These are phyloP conservation scores for Tolypocladium nubicola DNA, from an alignment of 2,329 filamentous ascomycete species.

Conservation along the genomic window DNA sequence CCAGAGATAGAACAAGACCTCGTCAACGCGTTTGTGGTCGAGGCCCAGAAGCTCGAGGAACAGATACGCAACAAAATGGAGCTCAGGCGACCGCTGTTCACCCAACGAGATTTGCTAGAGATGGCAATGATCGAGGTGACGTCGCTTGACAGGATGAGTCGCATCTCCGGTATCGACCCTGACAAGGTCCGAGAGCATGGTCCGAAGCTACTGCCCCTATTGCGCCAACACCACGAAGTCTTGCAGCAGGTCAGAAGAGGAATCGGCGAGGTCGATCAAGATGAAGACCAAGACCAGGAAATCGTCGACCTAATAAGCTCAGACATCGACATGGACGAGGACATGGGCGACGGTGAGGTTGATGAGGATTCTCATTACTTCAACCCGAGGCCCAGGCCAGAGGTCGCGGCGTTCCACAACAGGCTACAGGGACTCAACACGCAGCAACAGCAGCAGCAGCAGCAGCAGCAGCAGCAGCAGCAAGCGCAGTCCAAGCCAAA, in stretches of 20 bases:
- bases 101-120: conserved; percentile 56
- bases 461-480: conserved; percentile 8
- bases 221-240: conserved; percentile 34
- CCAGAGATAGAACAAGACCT: conserved; percentile 51
- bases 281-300: conserved; percentile 21
- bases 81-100: conserved; percentile 52
- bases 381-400: conserved; percentile 11
- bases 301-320: conserved; percentile 47
- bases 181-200: conserved; percentile 55
- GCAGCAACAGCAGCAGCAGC: conserved; percentile 8
- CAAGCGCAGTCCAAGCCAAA: conserved; percentile 13
- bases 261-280: conserved; percentile 20
- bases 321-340: conserved; percentile 26
- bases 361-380: conserved; percentile 40
- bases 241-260: conserved; percentile 35
- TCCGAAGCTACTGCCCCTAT: conserved; percentile 45
- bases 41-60: conserved; percentile 51
- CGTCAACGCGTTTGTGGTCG: conserved; percentile 52
- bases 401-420: conserved; percentile 24
- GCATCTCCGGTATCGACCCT: conserved; percentile 50
- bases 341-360: conserved; percentile 21
- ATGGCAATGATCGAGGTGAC: conserved; percentile 64
- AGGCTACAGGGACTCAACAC: conserved; percentile 17
- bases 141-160: conserved; percentile 48
- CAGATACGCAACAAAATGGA: conserved; percentile 48